These are phyloP conservation scores for Tricholoma hemisulphureum DNA, from an alignment of 768 basidiomycete genomes.

Conservation along the genomic window DNA sequence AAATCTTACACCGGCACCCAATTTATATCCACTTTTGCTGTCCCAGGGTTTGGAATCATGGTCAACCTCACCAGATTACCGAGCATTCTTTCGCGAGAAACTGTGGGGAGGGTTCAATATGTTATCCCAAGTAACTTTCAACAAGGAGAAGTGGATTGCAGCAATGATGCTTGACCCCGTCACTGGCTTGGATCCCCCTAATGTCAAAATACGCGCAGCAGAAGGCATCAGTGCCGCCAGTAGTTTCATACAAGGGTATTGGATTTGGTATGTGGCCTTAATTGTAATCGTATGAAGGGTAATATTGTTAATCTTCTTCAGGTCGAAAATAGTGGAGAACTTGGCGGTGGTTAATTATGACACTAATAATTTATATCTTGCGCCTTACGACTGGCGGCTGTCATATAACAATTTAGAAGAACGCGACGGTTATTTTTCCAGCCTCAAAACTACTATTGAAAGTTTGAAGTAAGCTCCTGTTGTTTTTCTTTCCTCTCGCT, in stretches of 20 bases:
- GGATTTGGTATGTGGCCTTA: constrained; percentile 71
- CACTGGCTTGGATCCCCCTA: constrained; percentile 87
- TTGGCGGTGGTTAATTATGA: constrained; percentile 92
- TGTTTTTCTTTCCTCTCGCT: neutral
- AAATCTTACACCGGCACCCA: neutral
- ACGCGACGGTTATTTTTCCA: constrained; percentile 86
- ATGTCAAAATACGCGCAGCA: constrained; percentile 84
- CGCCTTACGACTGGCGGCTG: constrained; percentile 89
- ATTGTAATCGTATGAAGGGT: neutral
- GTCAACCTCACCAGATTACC: constrained; percentile 84
- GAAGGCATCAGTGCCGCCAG: constrained; percentile 92
- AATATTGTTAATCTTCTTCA: constrained; percentile 21
- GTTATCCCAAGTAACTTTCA: constrained; percentile 80
- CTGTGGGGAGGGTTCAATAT: constrained; percentile 78
- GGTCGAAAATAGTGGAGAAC: constrained; percentile 93
- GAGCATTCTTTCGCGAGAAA: constrained; percentile 90
- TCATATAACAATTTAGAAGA: constrained; percentile 90
- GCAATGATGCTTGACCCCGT: constrained; percentile 89
- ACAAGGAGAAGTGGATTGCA: constrained; percentile 85
- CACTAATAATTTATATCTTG: constrained; percentile 80
- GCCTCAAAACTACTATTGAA: constrained; percentile 79
- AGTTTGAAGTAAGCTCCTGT: constrained; percentile 55
- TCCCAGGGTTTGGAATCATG: constrained; percentile 83
- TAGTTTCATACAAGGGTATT: constrained; percentile 86
- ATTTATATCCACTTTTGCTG: neutral